Percentiles rank a stretch among this genome's conserved stretches.
Conservation (phyloP, 768 basidiomycete genomes). For the Xerocomus spinulosus region DNA sequence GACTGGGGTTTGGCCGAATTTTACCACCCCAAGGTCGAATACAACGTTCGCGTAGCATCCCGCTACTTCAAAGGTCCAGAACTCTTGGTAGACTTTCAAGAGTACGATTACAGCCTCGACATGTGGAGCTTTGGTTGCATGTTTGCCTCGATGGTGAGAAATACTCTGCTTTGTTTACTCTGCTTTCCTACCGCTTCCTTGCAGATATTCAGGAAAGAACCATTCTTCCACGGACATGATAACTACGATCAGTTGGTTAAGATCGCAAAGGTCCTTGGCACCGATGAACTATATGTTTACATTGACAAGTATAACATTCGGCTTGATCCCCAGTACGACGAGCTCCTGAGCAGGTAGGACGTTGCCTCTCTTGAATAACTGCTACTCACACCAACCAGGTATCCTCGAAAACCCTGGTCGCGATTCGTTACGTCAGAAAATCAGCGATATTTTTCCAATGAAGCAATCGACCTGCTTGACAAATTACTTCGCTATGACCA, state of each 20-base stretch:
- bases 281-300: constrained; percentile 90
- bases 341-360: constrained; percentile 77
- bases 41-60: constrained; percentile 96
- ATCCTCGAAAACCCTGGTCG: constrained; percentile 92
- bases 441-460: constrained; percentile 93
- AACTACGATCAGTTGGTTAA: constrained; percentile 98
- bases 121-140: constrained; percentile 99
- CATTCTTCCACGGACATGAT: constrained; percentile 99
- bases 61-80: constrained; percentile 99
- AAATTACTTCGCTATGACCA: constrained; percentile 96
- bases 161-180: not conserved
- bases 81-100: constrained; percentile 94
- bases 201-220: constrained; percentile 98
- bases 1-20: constrained; percentile 99
- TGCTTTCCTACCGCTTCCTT: constrained; percentile 1
- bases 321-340: constrained; percentile 94
- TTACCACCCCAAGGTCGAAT: constrained; percentile 95
- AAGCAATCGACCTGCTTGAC: constrained; percentile 94
- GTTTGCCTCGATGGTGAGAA: constrained; percentile 93
- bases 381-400: constrained; percentile 40
- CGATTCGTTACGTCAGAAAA: constrained; percentile 94
- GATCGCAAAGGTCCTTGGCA: constrained; percentile 96
- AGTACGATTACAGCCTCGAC: constrained; percentile 96
- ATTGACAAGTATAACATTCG: constrained; percentile 95
- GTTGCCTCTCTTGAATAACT: constrained; percentile 4